Conservation (phyloP, 1,284 basidiomycete genomes). For the Phellopilus nigrolimitatus region DNA sequence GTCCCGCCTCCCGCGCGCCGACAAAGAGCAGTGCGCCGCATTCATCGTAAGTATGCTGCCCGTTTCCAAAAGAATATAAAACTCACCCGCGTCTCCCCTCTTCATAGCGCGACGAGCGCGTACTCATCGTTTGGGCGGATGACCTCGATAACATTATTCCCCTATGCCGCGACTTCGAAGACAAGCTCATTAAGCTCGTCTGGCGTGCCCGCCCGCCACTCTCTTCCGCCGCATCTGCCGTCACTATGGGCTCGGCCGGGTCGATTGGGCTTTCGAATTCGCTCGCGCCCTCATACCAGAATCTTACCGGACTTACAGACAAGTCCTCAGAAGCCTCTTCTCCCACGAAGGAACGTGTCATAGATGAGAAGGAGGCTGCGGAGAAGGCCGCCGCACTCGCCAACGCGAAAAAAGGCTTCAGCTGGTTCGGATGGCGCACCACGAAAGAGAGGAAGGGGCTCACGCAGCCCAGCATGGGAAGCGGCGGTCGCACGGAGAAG, state of each 20-base stretch:
- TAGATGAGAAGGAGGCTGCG: no score
- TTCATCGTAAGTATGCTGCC: slow-evolving; percentile 59
- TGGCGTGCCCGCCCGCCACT: slow-evolving; percentile 52
- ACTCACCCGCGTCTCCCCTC: slow-evolving; percentile 9
- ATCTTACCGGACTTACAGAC: slow-evolving; percentile 1
- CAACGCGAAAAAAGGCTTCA: slow-evolving; percentile 14
- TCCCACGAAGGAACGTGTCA: no score
- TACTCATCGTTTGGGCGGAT: slow-evolving; percentile 76
- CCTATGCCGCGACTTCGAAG: slow-evolving; percentile 61
- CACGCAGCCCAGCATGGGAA: slow-evolving; percentile 28
- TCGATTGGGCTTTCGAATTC: not conserved
- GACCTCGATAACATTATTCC: slow-evolving; percentile 66
- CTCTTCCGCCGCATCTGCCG: slow-evolving; percentile 27
- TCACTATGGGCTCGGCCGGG: slow-evolving; percentile 35
- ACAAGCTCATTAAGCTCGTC: slow-evolving; percentile 75
- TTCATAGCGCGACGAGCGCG: slow-evolving; percentile 62
- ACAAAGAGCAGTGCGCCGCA: slow-evolving; percentile 82
- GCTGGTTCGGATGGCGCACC: slow-evolving; percentile 21
- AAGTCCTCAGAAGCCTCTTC: not conserved
- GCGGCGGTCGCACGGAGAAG: slow-evolving; percentile 34
- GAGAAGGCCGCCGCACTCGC: not conserved
- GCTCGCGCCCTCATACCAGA: not conserved
- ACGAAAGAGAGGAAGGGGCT: slow-evolving; percentile 15
- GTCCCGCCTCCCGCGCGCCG: slow-evolving; percentile 56
- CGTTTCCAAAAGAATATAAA: not conserved